Base-by-base conservation (phyloP, 495 filamentous ascomycete species). In the Mycothermus thermophilus region DNA sequence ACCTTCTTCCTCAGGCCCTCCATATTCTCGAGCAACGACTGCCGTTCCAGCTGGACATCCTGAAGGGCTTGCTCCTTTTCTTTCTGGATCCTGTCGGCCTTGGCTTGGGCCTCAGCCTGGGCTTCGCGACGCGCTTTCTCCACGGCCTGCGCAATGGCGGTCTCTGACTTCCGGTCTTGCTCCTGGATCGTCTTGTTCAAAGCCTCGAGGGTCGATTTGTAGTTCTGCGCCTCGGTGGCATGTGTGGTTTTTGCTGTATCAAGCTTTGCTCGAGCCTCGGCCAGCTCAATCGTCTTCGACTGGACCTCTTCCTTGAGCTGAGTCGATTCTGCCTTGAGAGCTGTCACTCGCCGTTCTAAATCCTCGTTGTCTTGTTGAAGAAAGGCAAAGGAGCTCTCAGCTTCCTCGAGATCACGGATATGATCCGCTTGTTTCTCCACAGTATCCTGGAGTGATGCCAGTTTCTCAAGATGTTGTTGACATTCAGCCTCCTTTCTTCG, bases 371-470 rank as follows among this genome's bases (percentile, higher is more conserved):
- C 35, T 0, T 37, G 21, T 8, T 40, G 25, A 4, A 37, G 13
- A 3, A 34, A 22, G 15, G 44, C 35, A 27, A 43, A 15, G n/a
- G 31, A 18, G n/a, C n/a, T n/a, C n/a, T n/a, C n/a, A n/a, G 33
- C 37, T 8, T 41, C 37, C 18, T 52, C 41, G 17, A 52, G 44
- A 10, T 43, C 40, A 1, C 27, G 25, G 8, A 55, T 45, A 0
- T 41, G 30, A 1, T 41, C 20, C 5, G 25, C 30, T n/a, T 43
- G 36, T 12, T 34, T 20, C 25, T 35, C 31, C 2, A 27, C 32
- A 3, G 19, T 30, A 20, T 40, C 37, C 14, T 31, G 32, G 23
- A 48, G 1, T 2, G 11, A 23, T 18, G 34, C 26, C 1, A 52
- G 17, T 5, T 46, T 37, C 10, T 31, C n/a, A 8, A 38, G 15